These are phyloP conservation scores for Trifolium fragiferum DNA, from an alignment of 306 rosid genomes.

Conservation along the genomic window DNA sequence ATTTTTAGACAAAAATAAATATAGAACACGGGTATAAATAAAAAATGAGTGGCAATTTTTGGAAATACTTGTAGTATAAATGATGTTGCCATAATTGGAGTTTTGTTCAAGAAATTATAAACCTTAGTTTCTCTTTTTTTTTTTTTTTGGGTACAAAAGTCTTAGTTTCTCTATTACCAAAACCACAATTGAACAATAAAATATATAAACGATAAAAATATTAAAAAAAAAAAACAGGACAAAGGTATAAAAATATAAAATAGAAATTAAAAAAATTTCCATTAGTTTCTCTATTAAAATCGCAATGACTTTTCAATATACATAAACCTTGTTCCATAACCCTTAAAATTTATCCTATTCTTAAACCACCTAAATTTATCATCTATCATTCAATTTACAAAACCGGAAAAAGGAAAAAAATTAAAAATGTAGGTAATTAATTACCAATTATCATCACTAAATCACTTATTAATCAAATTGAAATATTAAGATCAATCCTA, in stretches of 20 bases:
- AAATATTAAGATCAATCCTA: slow-evolving; percentile 86
- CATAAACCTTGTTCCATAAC: slow-evolving; percentile 51
- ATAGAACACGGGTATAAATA: too few relatives aligned
- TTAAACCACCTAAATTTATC: slow-evolving; percentile 45
- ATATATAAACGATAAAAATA: background rate
- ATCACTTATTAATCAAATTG: slow-evolving; percentile 55
- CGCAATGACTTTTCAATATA: slow-evolving; percentile 50
- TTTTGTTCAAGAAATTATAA: too few relatives aligned
- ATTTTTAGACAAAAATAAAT: too few relatives aligned
- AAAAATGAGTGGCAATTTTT: too few relatives aligned
- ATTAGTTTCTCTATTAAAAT: slow-evolving; percentile 50
- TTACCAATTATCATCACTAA: slow-evolving; percentile 23
- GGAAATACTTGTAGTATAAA: too few relatives aligned
- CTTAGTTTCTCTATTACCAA: too few relatives aligned
- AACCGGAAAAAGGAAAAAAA: slow-evolving; percentile 21
- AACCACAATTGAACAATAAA: too few relatives aligned
- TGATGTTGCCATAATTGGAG: too few relatives aligned
- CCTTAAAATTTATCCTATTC: slow-evolving; percentile 49
- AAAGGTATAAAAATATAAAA: background rate
- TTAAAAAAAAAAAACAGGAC: background rate
- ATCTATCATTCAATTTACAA: slow-evolving; percentile 72
- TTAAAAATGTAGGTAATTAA: slow-evolving; percentile 32
- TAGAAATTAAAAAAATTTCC: slow-evolving; percentile 37
- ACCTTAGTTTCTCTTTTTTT: too few relatives aligned
- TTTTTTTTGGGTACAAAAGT: too few relatives aligned